phyloP scores from a whole-genome alignment of 768 basidiomycete species.

The Rhizopogon roseolus region DNA sequence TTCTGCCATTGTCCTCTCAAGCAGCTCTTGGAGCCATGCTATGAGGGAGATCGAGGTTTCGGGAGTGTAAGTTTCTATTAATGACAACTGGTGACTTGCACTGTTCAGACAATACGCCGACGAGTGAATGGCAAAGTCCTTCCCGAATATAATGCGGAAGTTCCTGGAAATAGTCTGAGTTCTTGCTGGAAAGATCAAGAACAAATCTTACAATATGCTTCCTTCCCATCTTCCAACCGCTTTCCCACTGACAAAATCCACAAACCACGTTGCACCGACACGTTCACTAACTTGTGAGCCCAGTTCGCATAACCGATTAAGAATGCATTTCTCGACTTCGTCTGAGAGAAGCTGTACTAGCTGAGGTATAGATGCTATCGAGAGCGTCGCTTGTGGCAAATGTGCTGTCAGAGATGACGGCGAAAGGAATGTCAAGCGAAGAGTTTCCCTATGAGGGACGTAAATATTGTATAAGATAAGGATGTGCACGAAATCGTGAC shows the following conservation, averaged over 20 bases:
- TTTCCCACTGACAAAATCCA: constrained; percentile 61
- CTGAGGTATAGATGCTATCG: constrained; percentile 72
- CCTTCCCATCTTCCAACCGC: constrained; percentile 78
- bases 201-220: constrained; percentile 57
- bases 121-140: constrained; percentile 49
- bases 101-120: constrained; percentile 52
- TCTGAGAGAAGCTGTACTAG: constrained; percentile 69
- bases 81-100: constrained; percentile 34
- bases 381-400: constrained; percentile 72
- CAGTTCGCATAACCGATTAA: constrained; percentile 64
- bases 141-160: constrained; percentile 53
- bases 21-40: constrained; percentile 50
- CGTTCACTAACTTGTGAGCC: constrained; percentile 52
- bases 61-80: constrained; percentile 37
- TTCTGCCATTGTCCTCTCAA: constrained; percentile 33
- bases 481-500: constrained; percentile 4
- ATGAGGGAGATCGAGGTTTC: constrained; percentile 35
- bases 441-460: constrained; percentile 48
- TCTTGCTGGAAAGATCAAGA: background rate
- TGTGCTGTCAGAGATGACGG: constrained; percentile 77
- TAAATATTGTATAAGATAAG: background rate
- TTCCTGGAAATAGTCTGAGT: constrained; percentile 39
- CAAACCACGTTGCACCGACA: constrained; percentile 65
- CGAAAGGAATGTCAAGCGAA: constrained; percentile 72
- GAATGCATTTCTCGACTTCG: constrained; percentile 69